Evolutionary conservation across 352 stramenopile genomes (phyloP).

Genomic region (Globisporangium solare): DNA sequence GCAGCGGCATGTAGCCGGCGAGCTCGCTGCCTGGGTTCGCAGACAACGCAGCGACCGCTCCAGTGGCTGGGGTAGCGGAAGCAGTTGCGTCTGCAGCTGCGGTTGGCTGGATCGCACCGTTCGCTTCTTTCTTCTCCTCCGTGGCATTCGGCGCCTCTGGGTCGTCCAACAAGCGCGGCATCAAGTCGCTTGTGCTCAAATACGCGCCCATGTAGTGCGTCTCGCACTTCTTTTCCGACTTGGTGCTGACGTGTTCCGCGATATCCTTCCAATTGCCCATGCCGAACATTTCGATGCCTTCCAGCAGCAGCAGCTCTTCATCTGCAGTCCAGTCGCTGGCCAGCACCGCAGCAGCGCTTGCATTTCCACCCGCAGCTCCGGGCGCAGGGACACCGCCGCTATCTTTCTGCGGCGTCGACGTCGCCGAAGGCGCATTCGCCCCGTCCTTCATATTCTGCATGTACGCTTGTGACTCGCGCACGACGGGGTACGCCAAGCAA

Average conservation of each 20-base stretch:
- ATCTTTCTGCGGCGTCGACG: slow-evolving; percentile 19
- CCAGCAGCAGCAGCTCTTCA: slow-evolving; percentile 94
- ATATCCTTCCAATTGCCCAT: slow-evolving; percentile 97
- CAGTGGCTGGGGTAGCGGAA: slow-evolving; percentile 21
- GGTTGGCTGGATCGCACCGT: background rate
- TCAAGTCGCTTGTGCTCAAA: slow-evolving; percentile 48
- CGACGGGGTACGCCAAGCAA: slow-evolving; percentile 73
- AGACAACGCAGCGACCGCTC: slow-evolving; percentile 13
- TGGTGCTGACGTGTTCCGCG: slow-evolving; percentile 78
- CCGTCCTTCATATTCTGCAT: slow-evolving; percentile 4
- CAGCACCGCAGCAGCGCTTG: slow-evolving; percentile 11
- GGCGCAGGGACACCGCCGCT: slow-evolving; percentile 6
- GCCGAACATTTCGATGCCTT: slow-evolving; percentile 94
- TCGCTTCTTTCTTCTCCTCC: slow-evolving; percentile 26
- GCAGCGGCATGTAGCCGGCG: slow-evolving; percentile 95
- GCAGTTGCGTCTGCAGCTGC: slow-evolving; percentile 8
- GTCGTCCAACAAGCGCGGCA: slow-evolving; percentile 64
- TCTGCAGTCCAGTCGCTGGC: slow-evolving; percentile 88
- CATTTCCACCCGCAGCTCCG: background rate
- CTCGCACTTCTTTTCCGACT: slow-evolving; percentile 87
- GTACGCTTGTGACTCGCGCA: slow-evolving; percentile 33
- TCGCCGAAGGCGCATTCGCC: slow-evolving; percentile 2
- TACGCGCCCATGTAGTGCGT: slow-evolving; percentile 86
- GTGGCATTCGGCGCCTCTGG: slow-evolving; percentile 15
- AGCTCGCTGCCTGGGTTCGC: slow-evolving; percentile 31